A percentile compares a stretch with the other conserved stretches of the same genome.
phyloP scores from a whole-genome alignment of 106 monocot species.

The Dactylorhiza incarnata region DNA sequence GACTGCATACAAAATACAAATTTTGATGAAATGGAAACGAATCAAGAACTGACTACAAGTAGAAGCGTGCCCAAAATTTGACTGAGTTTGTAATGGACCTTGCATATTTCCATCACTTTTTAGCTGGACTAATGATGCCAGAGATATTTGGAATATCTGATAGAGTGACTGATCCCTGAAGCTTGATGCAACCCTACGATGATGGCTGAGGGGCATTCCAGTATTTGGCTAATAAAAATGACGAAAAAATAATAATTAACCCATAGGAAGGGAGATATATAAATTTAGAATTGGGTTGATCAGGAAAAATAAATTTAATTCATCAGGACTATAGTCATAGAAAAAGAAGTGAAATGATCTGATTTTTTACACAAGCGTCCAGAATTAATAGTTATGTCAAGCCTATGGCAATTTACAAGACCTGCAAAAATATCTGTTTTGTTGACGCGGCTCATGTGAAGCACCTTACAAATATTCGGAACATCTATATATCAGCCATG shows the following conservation, averaged over 20 bases:
- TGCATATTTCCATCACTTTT: slow-evolving; percentile 66
- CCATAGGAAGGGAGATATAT: not conserved
- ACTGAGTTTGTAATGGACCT: slow-evolving; percentile 24
- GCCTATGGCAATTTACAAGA: not conserved
- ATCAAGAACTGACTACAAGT: not conserved
- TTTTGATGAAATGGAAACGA: not conserved
- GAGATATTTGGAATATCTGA: slow-evolving; percentile 94
- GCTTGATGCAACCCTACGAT: slow-evolving; percentile 64
- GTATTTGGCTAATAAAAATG: slow-evolving; percentile 49
- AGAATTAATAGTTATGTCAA: not conserved
- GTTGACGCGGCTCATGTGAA: not conserved
- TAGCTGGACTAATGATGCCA: slow-evolving; percentile 75
- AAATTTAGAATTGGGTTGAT: not conserved
- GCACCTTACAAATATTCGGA: not conserved
- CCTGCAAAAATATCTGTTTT: not conserved
- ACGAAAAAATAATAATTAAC: slow-evolving; percentile 5
- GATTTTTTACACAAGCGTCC: not conserved
- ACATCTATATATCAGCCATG: not conserved
- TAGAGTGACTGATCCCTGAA: slow-evolving; percentile 88
- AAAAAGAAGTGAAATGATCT: not conserved
- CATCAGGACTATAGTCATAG: not conserved
- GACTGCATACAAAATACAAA: slow-evolving; percentile 37
- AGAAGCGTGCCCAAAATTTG: slow-evolving; percentile 1
- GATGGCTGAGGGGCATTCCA: slow-evolving; percentile 65
- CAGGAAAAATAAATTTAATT: not conserved